Evolutionary conservation across 2,329 filamentous ascomycete species (phyloP).

Genomic region (Colletotrichum truncatum): DNA sequence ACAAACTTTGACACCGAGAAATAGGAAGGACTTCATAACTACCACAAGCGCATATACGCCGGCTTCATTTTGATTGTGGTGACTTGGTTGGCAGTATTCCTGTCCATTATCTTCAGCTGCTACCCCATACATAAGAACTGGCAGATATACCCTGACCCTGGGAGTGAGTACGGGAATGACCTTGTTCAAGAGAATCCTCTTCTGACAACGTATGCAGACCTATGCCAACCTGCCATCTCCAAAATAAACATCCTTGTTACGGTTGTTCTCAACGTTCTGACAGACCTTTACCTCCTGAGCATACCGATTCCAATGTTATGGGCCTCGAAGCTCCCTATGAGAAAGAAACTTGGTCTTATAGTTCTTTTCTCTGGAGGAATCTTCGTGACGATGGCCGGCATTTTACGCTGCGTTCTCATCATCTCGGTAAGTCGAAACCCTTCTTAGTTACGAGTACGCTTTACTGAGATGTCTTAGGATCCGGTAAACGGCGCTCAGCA

Average conservation of each 20-base stretch:
- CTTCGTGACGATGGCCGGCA: conserved; percentile 50
- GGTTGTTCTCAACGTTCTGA: conserved; percentile 32
- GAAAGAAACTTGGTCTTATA: conserved; percentile 45
- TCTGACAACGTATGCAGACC: conserved; percentile 46
- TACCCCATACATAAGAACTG: conserved; percentile 57
- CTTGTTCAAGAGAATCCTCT: rapidly evolving
- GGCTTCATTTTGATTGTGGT: conserved; percentile 52
- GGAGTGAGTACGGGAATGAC: conserved; percentile 45
- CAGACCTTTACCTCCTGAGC: conserved; percentile 33
- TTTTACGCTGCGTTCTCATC: conserved; percentile 43
- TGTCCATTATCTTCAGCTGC: conserved; percentile 58
- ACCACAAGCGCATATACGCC: conserved; percentile 48
- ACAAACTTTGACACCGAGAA: neutral
- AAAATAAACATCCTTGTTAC: conserved; percentile 29
- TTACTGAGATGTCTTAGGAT: conserved; percentile 4
- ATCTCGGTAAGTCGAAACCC: conserved; percentile 34
- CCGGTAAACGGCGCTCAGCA: conserved; percentile 24
- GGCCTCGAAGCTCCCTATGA: conserved; percentile 35
- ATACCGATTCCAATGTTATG: conserved; percentile 36
- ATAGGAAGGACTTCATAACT: conserved; percentile 24
- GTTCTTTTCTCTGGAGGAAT: conserved; percentile 49
- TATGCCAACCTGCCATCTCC: conserved; percentile 32
- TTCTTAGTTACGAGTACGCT: neutral
- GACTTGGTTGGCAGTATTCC: conserved; percentile 55
- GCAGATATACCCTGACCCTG: conserved; percentile 63